phyloP scores from a whole-genome alignment of 345 rosid genomes.

The Ricinus communis region DNA sequence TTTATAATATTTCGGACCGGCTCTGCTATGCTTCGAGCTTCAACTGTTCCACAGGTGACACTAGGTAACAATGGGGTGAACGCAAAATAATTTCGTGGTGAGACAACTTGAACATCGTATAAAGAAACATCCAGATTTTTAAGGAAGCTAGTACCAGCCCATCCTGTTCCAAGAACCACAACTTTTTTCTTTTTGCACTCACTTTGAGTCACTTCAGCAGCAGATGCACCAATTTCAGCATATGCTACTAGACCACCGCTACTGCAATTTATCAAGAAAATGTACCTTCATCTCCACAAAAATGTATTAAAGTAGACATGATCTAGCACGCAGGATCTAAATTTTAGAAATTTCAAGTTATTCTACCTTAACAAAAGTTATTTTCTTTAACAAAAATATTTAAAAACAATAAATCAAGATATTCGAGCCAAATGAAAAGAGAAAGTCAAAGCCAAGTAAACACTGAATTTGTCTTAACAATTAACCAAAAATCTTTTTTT shows the following conservation, averaged over 20 bases:
- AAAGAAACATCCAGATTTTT: slow-evolving; percentile 67
- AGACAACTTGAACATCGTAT: slow-evolving; percentile 82
- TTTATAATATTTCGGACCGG: slow-evolving; percentile 82
- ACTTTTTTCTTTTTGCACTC: slow-evolving; percentile 64
- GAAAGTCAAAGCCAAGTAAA: slow-evolving; percentile 5
- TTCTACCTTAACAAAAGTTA: neutral
- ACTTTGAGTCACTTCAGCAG: slow-evolving; percentile 28
- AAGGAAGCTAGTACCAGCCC: slow-evolving; percentile 94
- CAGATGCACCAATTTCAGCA: slow-evolving; percentile 40
- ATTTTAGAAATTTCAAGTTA: neutral
- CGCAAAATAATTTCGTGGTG: slow-evolving; percentile 93
- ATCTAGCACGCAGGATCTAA: neutral
- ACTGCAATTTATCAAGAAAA: slow-evolving; percentile 42
- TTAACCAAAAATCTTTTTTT: neutral
- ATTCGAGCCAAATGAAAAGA: too few relatives aligned
- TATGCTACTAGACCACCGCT: slow-evolving; percentile 69
- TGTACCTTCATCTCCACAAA: neutral
- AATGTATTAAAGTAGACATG: neutral
- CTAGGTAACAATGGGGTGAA: slow-evolving; percentile 94
- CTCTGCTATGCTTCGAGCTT: slow-evolving; percentile 93
- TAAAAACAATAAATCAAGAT: too few relatives aligned
- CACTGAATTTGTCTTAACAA: neutral
- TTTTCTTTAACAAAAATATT: neutral
- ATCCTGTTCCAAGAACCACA: slow-evolving; percentile 94
- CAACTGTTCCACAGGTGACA: slow-evolving; percentile 95